Percentiles rank a stretch among this genome's conserved stretches.
These are phyloP conservation scores for Synchytrium microbalum DNA, from an alignment of 371 early-diverging fungal species.

Conservation along the genomic window DNA sequence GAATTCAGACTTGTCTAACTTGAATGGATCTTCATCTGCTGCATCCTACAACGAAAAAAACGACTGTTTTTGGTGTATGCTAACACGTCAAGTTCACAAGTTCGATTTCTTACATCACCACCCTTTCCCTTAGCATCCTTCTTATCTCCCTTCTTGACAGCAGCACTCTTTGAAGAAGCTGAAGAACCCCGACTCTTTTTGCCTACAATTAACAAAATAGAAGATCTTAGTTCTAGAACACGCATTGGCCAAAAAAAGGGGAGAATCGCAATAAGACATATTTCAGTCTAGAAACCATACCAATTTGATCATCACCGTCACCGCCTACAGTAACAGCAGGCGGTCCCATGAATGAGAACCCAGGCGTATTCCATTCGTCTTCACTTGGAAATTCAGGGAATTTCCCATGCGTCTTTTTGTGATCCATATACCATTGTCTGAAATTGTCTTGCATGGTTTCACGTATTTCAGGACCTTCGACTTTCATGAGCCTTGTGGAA, in stretches of 20 bases:
- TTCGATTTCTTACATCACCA: not conserved
- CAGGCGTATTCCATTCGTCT: constrained; percentile 38
- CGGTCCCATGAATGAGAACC: constrained; percentile 32
- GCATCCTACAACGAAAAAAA: constrained; percentile 20
- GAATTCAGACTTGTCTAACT: constrained; percentile 35
- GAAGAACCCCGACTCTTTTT: not conserved
- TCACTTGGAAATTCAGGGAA: constrained; percentile 49
- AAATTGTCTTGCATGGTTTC: constrained; percentile 49
- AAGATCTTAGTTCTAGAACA: not conserved
- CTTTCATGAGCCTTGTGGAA: constrained; percentile 40
- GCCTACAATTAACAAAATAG: not conserved
- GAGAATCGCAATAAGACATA: not conserved
- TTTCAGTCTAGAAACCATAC: constrained; percentile 6
- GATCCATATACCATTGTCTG: constrained; percentile 54
- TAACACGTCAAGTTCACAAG: not conserved
- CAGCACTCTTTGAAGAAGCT: not conserved
- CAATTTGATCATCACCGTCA: constrained; percentile 2
- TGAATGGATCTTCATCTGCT: constrained; percentile 29
- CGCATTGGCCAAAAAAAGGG: not conserved
- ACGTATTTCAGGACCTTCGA: constrained; percentile 53
- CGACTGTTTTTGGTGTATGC: not conserved
- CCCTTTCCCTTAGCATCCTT: constrained; percentile 11
- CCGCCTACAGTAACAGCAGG: not conserved
- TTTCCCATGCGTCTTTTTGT: constrained; percentile 37
- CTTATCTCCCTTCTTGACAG: constrained; percentile 3